A percentile compares a stretch with the other conserved stretches of the same genome.
Evolutionary conservation across 2,329 filamentous ascomycete genomes (phyloP).

Genomic region (Microdochium paspali): DNA sequence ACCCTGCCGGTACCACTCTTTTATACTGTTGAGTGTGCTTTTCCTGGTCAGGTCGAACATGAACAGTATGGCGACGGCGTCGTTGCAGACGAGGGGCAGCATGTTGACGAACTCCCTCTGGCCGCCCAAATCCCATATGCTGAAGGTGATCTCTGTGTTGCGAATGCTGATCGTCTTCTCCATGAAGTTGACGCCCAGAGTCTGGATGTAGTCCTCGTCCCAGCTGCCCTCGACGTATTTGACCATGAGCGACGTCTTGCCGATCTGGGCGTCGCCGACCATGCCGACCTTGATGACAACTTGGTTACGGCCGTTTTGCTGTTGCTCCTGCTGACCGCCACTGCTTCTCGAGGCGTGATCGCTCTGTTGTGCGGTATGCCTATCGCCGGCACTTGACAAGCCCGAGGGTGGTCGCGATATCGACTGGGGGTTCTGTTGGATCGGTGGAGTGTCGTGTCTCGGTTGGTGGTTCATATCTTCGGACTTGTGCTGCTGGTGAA

Average conservation of each 20-base stretch:
- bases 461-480: slow-evolving; percentile 29
- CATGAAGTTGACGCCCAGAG: slow-evolving; percentile 98
- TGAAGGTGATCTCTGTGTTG: slow-evolving; percentile 99
- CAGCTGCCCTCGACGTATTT: slow-evolving; percentile 99
- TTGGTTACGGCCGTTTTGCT: slow-evolving; percentile 47
- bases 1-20: slow-evolving; percentile 98
- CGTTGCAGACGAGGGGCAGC: slow-evolving; percentile 98
- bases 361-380: slow-evolving; percentile 24
- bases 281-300: slow-evolving; percentile 99
- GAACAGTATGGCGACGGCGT: slow-evolving; percentile 96
- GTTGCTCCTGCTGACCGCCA: slow-evolving; percentile 23
- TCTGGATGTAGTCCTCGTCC: slow-evolving; percentile 99
- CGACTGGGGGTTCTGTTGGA: slow-evolving; percentile 26
- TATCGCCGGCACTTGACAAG: slow-evolving; percentile 32
- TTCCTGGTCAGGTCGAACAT: slow-evolving; percentile 99
- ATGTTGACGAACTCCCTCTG: slow-evolving; percentile 99
- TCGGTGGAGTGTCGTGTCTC: slow-evolving; percentile 36
- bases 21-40: slow-evolving; percentile 97
- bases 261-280: slow-evolving; percentile 98
- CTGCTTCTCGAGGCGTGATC: slow-evolving; percentile 35
- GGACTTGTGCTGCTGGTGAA: slow-evolving; percentile 6
- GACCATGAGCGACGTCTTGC: slow-evolving; percentile 98
- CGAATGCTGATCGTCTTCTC: slow-evolving; percentile 99
- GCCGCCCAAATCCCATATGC: slow-evolving; percentile 96
- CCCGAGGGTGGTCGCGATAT: slow-evolving; percentile 47